Evolutionary conservation across 108 stramenopile species (phyloP), one percentile per base, ranked within the genome.

Genomic region (Cyclotella choctawhatcheeana): DNA sequence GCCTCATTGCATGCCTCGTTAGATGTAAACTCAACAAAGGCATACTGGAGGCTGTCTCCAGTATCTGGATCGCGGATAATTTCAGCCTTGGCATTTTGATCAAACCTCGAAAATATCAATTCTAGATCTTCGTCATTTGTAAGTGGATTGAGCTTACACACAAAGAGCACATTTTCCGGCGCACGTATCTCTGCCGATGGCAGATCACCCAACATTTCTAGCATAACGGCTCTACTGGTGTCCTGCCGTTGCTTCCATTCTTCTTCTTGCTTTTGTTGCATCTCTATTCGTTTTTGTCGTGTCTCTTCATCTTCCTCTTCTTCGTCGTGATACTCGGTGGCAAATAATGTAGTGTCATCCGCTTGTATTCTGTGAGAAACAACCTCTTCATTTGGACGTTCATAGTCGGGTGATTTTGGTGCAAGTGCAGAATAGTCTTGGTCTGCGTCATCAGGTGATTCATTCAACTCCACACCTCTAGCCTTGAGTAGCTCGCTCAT

Each of bases 81-180:
- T 51, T 98, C 97, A 14, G 91, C 96, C 52, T 85, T 86, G 64
- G 89, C 91, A 8, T 84, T 71, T 58, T 72, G 82, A 69, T 96
- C 97, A 69, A 97, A 96, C 2, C 96, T 82, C 20, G 93, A 87
- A 85, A 99, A 99, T 22, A 99, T 99, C 18, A 98, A 74, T 81
- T 98, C 97, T 55, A 99, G 74, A 70, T 99, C 99, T 55, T 98
- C 99, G 67, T 98, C 98, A 24, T 88, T 84, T 0, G 99, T 99
- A 16, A 97, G 75, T 12, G 98, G 88, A 67, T 99, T 99, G 43
- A 99, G 92, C 85, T 99, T 99, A 76, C 97, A 98, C 24, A 99
- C 95, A 74, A 99, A 99, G 2, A 99, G 80, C 0, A 99, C 99
- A 58, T 98, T 96, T 67, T 98, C 98, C 1, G 98, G 98, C 18